A percentile compares a stretch with the other conserved stretches of the same genome.
Evolutionary conservation across 2,329 filamentous ascomycete genomes (phyloP).

Genomic region (Penicillium vulpinum): DNA sequence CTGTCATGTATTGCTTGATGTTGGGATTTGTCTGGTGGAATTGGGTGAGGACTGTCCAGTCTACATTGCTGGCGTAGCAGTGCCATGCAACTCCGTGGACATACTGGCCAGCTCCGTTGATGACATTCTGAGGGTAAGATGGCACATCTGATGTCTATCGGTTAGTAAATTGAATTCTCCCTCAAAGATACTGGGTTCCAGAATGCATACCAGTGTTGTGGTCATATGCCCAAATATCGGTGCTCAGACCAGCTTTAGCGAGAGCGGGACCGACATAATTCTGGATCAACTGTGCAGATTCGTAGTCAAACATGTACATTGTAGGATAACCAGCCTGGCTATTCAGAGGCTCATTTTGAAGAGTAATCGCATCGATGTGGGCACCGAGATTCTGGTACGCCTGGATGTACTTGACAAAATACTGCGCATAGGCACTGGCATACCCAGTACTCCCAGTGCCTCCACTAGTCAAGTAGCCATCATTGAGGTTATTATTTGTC

Average conservation of each 20-base stretch:
- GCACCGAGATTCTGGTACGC: constrained; percentile 35
- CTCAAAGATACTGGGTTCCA: not conserved
- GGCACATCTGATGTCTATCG: constrained; percentile 24
- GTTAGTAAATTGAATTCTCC: not conserved
- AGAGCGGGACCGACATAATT: constrained; percentile 33
- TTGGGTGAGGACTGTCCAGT: constrained; percentile 38
- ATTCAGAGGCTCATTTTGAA: constrained; percentile 45
- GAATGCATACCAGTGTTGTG: constrained; percentile 36
- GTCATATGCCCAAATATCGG: constrained; percentile 39
- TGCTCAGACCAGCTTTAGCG: constrained; percentile 22
- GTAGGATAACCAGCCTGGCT: constrained; percentile 40
- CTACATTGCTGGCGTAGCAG: constrained; percentile 39
- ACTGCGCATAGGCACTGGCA: constrained; percentile 33
- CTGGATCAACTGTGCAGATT: constrained; percentile 35
- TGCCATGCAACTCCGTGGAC: constrained; percentile 42
- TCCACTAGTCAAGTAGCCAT: constrained; percentile 26
- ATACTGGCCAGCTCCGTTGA: constrained; percentile 30
- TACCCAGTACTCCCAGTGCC: constrained; percentile 34
- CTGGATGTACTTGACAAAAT: constrained; percentile 43
- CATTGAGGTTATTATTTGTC: constrained; percentile 37
- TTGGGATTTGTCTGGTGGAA: constrained; percentile 36
- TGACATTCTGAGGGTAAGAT: constrained; percentile 36
- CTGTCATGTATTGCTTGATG: constrained; percentile 43
- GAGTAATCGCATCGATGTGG: constrained; percentile 37
- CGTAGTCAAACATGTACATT: constrained; percentile 41